Base-by-base conservation (phyloP, 495 filamentous ascomycete species). In the Beverwykella pulmonaria region DNA sequence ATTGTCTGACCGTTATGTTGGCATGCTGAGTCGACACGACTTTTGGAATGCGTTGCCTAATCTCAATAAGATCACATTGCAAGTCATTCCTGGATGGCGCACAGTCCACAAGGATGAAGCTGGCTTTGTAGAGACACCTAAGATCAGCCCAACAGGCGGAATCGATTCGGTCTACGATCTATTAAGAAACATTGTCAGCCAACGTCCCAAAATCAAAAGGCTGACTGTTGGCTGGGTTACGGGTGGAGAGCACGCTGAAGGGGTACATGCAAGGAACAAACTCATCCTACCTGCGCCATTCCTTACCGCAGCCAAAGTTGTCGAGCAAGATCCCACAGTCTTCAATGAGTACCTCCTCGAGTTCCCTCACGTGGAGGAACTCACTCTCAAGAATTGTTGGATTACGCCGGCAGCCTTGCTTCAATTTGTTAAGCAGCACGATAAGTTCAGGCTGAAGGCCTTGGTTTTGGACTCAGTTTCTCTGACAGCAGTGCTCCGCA, bases 161-260 rank as follows among this genome's bases (percentile, higher is more conserved):
- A 64, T 82, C 1, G 48, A 69, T 20, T 63, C 66, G 4, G 82
- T 85, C 47, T 80, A 79, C 48, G 61, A 68, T 8, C 65, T 87
- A 14, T 75, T 88, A 8, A 34, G 71, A 12, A 57, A 78, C 7
- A 73, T 75, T 53, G 76, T 86, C 41, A 67, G 77, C 1, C 59
- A 50, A 5, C 71, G 71, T 27, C 20, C 71, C 22, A 78, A 75
- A 12, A 79, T 88, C 69, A 80, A 76, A 50, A 77, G 67, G 10
- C 75, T 88, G 1, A 79, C 78, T 26, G 77, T 88, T 23, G 85
- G 85, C 39, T 88, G 82, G 79, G 57, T 78, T 23, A 79, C 79
- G 52, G 85, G 85, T 44, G 85, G 85, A 25, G 85, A 88, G 74
- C 77, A 82, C 46, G 83, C 82, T 14, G 53, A 78, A 46, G 84